Evolutionary conservation across 2,329 filamentous ascomycete genomes (phyloP).

Genomic region (Rhinocladiella similis): DNA sequence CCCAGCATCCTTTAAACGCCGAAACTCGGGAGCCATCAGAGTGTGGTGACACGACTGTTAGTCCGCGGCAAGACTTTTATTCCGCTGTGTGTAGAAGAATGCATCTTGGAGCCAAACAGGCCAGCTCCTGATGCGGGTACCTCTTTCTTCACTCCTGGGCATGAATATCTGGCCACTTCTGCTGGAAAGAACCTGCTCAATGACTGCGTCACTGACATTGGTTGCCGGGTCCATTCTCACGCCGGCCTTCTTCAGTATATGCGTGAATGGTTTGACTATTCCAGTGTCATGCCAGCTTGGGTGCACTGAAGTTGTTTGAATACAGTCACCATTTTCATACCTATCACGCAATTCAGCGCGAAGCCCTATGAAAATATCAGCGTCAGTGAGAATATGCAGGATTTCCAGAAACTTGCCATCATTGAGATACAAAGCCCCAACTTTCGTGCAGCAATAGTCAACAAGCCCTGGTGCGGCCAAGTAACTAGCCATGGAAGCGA

Average conservation of each 20-base stretch:
- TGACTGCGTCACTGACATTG: conserved; percentile 56
- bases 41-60: too few species aligned
- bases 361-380: conserved; percentile 34
- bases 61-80: too few species aligned
- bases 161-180: conserved; percentile 27
- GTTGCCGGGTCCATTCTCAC: conserved; percentile 20
- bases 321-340: conserved; percentile 24
- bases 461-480: conserved; percentile 62
- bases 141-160: conserved; percentile 17
- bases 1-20: too few species aligned
- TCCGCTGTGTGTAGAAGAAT: conserved; percentile 3
- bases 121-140: conserved; percentile 6
- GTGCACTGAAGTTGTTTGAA: conserved; percentile 27
- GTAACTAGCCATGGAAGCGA: conserved; percentile 66
- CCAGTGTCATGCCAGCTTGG: conserved; percentile 28
- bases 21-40: too few species aligned
- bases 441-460: conserved; percentile 68
- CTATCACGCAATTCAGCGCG: conserved; percentile 62
- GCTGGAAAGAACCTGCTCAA: conserved; percentile 40
- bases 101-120: conserved; percentile 28
- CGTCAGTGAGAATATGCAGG: background rate
- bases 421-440: conserved; percentile 66
- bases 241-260: conserved; percentile 58
- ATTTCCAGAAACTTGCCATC: conserved; percentile 49
- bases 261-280: conserved; percentile 48